Evolutionary conservation across 2,329 filamentous ascomycete genomes (phyloP), one percentile per base, ranked within the genome.

Genomic region (Fusarium chlamydosporum): DNA sequence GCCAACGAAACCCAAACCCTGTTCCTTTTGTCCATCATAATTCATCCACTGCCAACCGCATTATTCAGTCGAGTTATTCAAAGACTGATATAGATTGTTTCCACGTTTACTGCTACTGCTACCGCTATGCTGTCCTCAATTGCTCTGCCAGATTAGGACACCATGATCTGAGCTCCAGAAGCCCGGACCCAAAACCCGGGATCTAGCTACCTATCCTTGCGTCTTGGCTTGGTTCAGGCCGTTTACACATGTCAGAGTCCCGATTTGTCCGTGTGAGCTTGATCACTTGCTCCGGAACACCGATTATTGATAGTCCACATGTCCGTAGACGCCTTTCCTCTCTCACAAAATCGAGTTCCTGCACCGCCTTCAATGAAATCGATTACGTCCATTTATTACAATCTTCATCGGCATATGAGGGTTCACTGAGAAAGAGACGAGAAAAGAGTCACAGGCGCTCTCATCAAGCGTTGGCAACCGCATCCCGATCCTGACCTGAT

Each of bases 11-110:
- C 23, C 23, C 23, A 23, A 23, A 27, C 35, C 12, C 56, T 56
- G 51, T 72, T 72, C 70, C 69, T 65, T 70, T 72, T 66, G 68
- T 59, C 72, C 72, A 74, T 53, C 35, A 42, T 37, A 50, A 31
- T 52, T 62, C 47, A 54, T 26, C 20, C 38, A 62, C 43, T 42
- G 26, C 13, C 20, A 34, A n/a, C 29, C 38, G 13, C 29, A 33
- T 51, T 56, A 40, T 33, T 33, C 16, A 29, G 27, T 42, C 31
- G 20, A 48, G 10, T 29, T 51, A 61, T 29, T 12, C 23, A 43
- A 33, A 45, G 16, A 48, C 37, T 26, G 7, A 53, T 43, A 33
- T 38, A 15, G 8, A 33, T 46, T 23, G 8, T 35, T 46, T 23
- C 23, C 31, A 42, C 12, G 42, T 45, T 37, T 9, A 34, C 26